Percentiles rank a stretch among this genome's conserved stretches.
Conservation (phyloP, 169 alveolate genomes). For the Eimeria tenella region DNA sequence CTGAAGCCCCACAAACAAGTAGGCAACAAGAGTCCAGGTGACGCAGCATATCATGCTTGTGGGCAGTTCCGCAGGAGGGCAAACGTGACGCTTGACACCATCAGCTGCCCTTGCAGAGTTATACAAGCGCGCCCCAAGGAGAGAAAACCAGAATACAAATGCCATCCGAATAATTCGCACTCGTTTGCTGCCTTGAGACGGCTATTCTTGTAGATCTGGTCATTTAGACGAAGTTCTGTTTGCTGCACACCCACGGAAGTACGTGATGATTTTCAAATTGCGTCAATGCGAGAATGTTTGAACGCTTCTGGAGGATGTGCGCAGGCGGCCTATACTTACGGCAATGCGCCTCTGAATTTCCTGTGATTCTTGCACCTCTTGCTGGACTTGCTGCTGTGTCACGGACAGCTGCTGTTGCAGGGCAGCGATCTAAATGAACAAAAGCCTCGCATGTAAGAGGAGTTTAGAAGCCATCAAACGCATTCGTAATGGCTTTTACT, state of each 20-base stretch:
- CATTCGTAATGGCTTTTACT: background rate
- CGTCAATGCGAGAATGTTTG: background rate
- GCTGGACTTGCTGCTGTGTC: constrained; percentile 69
- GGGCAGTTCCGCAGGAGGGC: too few species aligned
- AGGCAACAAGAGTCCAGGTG: background rate
- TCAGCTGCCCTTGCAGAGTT: too few species aligned
- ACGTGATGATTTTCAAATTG: background rate
- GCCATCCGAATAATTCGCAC: background rate
- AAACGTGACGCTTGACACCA: too few species aligned
- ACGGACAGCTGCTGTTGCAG: constrained; percentile 59
- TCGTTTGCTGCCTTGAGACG: constrained; percentile 76
- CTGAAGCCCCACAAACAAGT: background rate
- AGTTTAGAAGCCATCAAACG: background rate
- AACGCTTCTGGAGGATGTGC: background rate
- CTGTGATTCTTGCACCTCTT: constrained; percentile 57
- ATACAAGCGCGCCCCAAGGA: background rate
- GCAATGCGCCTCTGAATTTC: constrained; percentile 67
- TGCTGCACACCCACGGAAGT: constrained; percentile 60
- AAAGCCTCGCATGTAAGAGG: background rate
- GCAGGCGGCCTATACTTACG: constrained; percentile 3
- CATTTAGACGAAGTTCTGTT: constrained; percentile 71
- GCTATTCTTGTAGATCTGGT: constrained; percentile 72
- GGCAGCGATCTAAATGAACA: constrained; percentile 45
- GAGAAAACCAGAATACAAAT: background rate
- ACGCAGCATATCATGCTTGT: background rate